phyloP scores from a whole-genome alignment of 129 eudicot species.

The Arctium lappa region DNA sequence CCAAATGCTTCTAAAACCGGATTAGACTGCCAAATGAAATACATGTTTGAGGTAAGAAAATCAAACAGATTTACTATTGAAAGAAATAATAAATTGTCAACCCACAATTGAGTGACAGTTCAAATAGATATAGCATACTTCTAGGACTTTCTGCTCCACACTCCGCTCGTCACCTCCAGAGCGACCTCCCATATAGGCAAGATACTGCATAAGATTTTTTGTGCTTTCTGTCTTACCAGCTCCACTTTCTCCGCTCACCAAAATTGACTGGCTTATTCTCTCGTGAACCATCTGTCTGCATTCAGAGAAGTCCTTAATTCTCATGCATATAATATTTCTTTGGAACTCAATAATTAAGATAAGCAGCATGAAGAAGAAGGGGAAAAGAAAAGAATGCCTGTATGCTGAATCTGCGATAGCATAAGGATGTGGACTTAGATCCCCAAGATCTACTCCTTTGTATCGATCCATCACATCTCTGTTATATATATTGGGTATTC shows the following conservation, averaged over 20 bases:
- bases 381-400: slow-evolving; percentile 51
- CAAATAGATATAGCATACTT: slow-evolving; percentile 42
- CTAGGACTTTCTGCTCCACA: slow-evolving; percentile 90
- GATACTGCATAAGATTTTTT: slow-evolving; percentile 82
- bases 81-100: neutral
- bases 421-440: slow-evolving; percentile 83
- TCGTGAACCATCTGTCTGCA: slow-evolving; percentile 85
- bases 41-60: slow-evolving; percentile 6
- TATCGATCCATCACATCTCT: slow-evolving; percentile 63
- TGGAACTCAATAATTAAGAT: neutral
- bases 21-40: slow-evolving; percentile 57
- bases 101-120: neutral
- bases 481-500: slow-evolving; percentile 69
- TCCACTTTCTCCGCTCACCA: slow-evolving; percentile 98
- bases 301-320: slow-evolving; percentile 15
- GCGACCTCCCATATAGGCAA: slow-evolving; percentile 88
- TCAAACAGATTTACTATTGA: neutral
- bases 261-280: slow-evolving; percentile 77
- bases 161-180: slow-evolving; percentile 45
- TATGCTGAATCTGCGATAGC: slow-evolving; percentile 91
- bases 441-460: slow-evolving; percentile 73
- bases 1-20: slow-evolving; percentile 87
- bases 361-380: neutral
- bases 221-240: slow-evolving; percentile 95
- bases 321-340: slow-evolving; percentile 6